Base-by-base conservation (phyloP, 2,329 filamentous ascomycete genomes). In the Colletotrichum orchidophilum region DNA sequence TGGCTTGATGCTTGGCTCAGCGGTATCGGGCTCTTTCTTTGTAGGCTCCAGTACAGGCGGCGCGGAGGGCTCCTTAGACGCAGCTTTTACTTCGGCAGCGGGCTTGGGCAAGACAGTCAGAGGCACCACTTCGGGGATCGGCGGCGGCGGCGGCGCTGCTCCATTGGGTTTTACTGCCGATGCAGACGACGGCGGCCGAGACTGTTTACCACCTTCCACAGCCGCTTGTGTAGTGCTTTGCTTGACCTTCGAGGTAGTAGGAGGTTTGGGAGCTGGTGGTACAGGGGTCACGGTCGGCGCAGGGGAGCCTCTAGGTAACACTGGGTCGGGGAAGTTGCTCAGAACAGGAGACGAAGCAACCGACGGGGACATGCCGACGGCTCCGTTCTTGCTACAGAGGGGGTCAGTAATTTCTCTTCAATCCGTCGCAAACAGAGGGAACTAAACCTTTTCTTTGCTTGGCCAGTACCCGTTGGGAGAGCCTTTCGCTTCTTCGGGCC, bases 261-360 rank as follows among this genome's bases (percentile, higher is more conserved):
- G 63, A 21, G 63, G 31, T 24, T 73, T 73, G 7, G 55, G 58
- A 29, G 66, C 61, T 24, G 70, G 46, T 5, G 70, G 60, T 9
- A 60, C 64, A 26, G 64, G 65, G 31, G 31, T 57, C 2, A 60
- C 35, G 18, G 82, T 81, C 7, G 91, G 91, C 9, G 87, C 89
- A 31, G 93, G 92, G 50, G 92, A 93, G 64, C 77, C 84, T 73
- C 83, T 86, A 75, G 79, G 81, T 74, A 82, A 86, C 74, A 87
- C 87, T 2, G 82, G 84, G 75, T 94, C 93, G 29, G 90, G 87
- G 70, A 94, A 89, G n/a, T 87, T 88, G 59, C 90, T 88, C 58
- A 93, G 85, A 57, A 95, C 87, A 21, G 94, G 94, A 1, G 95
- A 96, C 1, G 94, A 92, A n/a, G 90, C 88, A 74, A 92, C 85